These are phyloP conservation scores for Pseudocercospora vitis DNA, from an alignment of 2,329 filamentous ascomycete genomes.

Conservation along the genomic window DNA sequence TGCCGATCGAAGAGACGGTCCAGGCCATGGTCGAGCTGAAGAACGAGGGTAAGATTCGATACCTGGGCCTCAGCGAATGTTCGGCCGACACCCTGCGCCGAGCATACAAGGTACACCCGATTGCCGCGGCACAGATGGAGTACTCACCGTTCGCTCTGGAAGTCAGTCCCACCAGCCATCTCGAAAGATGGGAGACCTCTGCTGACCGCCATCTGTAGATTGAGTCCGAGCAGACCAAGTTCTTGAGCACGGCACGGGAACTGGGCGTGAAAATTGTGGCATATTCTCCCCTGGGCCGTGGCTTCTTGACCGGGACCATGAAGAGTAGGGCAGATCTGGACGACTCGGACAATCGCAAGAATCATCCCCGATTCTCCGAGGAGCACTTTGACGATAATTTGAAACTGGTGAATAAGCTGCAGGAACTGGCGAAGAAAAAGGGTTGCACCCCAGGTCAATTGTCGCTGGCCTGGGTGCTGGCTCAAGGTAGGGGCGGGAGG, in stretches of 20 bases:
- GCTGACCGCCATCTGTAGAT: no score
- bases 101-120: constrained; percentile 51
- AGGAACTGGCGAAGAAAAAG: constrained; percentile 34
- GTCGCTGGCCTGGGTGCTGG: constrained; percentile 35
- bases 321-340: constrained; percentile 43
- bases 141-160: constrained; percentile 52
- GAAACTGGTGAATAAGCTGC: constrained; percentile 34
- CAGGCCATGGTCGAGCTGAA: constrained; percentile 48
- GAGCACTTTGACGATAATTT: constrained; percentile 36
- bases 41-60: constrained; percentile 55
- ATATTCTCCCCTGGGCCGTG: constrained; percentile 45
- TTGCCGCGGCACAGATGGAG: constrained; percentile 56
- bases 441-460: constrained; percentile 35
- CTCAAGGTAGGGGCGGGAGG: constrained; percentile 29
- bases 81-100: constrained; percentile 52
- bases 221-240: constrained; percentile 43
- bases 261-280: constrained; percentile 48
- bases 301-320: constrained; percentile 47
- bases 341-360: constrained; percentile 32
- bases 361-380: constrained; percentile 35
- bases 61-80: constrained; percentile 55
- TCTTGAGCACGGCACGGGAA: constrained; percentile 50
- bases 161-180: no score
- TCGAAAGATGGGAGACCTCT: no score
- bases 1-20: constrained; percentile 48